Evolutionary conservation across 2,329 filamentous ascomycete species (phyloP).

Genomic region (Daldinia eschscholtzii): DNA sequence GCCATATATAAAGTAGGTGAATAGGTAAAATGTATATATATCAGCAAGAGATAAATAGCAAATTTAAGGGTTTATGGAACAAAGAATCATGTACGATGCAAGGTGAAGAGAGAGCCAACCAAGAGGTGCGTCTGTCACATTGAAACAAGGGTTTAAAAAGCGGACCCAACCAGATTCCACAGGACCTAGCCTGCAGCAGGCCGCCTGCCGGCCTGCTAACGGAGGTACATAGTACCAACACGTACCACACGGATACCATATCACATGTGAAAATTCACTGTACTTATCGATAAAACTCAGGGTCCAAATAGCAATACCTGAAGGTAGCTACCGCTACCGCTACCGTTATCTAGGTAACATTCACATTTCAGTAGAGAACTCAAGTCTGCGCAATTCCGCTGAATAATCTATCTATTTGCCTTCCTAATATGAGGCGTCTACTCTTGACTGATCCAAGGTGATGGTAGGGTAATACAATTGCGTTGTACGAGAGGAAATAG

Average conservation of each 20-base stretch:
- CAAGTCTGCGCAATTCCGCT: neutral
- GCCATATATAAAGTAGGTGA: conserved; percentile 38
- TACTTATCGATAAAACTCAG: neutral
- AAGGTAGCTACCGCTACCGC: no score
- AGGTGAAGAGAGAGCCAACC: neutral
- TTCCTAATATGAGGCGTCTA: neutral
- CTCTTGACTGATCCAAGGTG: neutral
- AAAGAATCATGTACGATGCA: neutral
- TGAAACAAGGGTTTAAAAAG: conserved; percentile 1
- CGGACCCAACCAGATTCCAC: neutral
- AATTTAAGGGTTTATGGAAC: neutral
- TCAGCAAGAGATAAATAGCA: neutral
- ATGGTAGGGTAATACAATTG: neutral
- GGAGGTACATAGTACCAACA: neutral
- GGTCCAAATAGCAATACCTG: neutral
- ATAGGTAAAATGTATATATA: neutral
- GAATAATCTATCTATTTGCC: conserved; percentile 4
- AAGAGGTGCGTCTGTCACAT: neutral
- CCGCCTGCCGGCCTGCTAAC: no score
- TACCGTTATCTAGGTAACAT: no score
- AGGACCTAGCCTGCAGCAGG: neutral
- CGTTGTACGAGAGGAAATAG: neutral
- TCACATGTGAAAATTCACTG: conserved; percentile 2
- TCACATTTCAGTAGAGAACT: neutral
- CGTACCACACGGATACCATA: neutral